Evolutionary conservation across 2,329 filamentous ascomycete genomes (phyloP), one percentile per base, ranked within the genome.

Genomic region (Phoma herbarum): DNA sequence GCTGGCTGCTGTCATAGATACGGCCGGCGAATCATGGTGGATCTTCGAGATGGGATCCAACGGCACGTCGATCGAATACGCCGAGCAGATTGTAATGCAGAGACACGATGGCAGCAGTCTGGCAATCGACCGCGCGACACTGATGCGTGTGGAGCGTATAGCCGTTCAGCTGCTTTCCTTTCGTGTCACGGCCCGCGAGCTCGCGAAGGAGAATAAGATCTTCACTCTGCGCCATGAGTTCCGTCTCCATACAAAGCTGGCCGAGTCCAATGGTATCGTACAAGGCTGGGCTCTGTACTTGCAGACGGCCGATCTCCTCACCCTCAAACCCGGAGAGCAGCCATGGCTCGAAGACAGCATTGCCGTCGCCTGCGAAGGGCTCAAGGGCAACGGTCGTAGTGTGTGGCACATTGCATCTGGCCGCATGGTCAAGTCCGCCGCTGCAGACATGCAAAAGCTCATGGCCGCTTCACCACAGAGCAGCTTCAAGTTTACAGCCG

Each of bases 401-500:
- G 71, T 80, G 3, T 71, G 73, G 59, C 78, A 81, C 52, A 75
- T 80, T 45, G 70, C 79, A 18, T 71, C 75, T 44, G 74, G 81
- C 7, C 75, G 66, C 6, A 73, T 81, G 65, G 68, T 73, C 11
- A 71, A 73, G 51, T 60, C 74, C 23, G 72, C 72, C 33, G 71
- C 67, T n/a, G 62, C 64, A 25, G 71, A 74, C 47, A 75, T 76
- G 73, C 66, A 72, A 39, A 73, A 77, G 51, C 71, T 82, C 23
- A 77, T 77, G 61, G 65, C 75, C n/a, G 65, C 63, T 44, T 78
- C 68, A 47, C 78, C 87, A 23, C 87, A 89, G 64, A 80, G 80
- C 3, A 85, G 90, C 66, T 85, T 92, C 23, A 82, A 82, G 3
- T 91, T 90, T 73, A 83, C 85, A 62, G 77, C 77, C 22, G 83